Percentiles rank a stretch among this genome's conserved stretches.
Evolutionary conservation across 2,329 filamentous ascomycete genomes (phyloP).

Genomic region (Nothomitra cinnamomea): DNA sequence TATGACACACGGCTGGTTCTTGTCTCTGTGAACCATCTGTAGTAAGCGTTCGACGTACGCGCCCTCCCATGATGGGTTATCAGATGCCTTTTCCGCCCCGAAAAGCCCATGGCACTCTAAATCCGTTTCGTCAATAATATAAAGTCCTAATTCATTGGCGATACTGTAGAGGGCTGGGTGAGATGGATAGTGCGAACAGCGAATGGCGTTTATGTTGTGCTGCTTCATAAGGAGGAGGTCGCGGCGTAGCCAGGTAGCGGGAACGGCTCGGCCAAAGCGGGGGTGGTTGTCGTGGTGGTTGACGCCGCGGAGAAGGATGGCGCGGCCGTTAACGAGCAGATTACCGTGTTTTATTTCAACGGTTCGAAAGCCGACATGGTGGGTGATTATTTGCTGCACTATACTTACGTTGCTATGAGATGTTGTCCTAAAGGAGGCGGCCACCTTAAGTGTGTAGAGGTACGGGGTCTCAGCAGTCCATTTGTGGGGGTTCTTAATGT

Average conservation of each 20-base stretch:
- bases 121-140: conserved; percentile 22
- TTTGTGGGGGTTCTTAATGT: conserved; percentile 32
- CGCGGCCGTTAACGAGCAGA: conserved; percentile 43
- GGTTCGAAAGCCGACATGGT: conserved; percentile 45
- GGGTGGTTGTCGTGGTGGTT: conserved; percentile 60
- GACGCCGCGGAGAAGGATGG: conserved; percentile 44
- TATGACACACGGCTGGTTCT: conserved; percentile 53
- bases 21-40: conserved; percentile 49
- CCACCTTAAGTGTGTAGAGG: conserved; percentile 38
- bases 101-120: conserved; percentile 22
- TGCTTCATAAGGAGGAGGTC: conserved; percentile 52
- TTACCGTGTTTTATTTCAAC: conserved; percentile 44
- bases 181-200: conserved; percentile 52
- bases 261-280: conserved; percentile 42
- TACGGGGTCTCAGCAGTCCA: conserved; percentile 53
- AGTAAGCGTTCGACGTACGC: conserved; percentile 51
- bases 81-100: conserved; percentile 38
- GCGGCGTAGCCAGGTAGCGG: conserved; percentile 39
- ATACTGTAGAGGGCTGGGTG: conserved; percentile 41
- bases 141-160: conserved; percentile 25
- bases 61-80: conserved; percentile 42
- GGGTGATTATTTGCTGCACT: conserved; percentile 23
- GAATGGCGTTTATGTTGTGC: conserved; percentile 54
- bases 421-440: conserved; percentile 20
- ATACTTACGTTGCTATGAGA: conserved; percentile 13